These are phyloP conservation scores for Phaeotremella fagi DNA, from an alignment of 768 basidiomycete genomes.

Conservation along the genomic window DNA sequence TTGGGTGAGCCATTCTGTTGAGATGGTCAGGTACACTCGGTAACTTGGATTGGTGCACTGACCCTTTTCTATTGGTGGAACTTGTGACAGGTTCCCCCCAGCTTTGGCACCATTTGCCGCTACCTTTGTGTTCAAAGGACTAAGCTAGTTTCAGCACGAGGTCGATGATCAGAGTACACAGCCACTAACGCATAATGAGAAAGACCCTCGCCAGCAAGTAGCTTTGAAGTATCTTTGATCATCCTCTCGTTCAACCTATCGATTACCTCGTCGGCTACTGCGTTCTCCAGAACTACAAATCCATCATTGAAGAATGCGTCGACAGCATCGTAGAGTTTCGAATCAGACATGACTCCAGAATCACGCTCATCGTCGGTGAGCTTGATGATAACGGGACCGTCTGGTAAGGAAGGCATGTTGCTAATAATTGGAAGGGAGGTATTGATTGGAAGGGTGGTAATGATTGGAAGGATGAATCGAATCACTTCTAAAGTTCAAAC, in stretches of 20 bases:
- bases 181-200: constrained; percentile 7
- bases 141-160: background rate
- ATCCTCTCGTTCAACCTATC: constrained; percentile 13
- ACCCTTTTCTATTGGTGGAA: constrained; percentile 11
- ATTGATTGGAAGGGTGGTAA: no score
- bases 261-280: constrained; percentile 1
- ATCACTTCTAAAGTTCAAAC: no score
- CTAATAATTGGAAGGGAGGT: no score
- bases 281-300: constrained; percentile 11
- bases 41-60: background rate
- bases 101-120: constrained; percentile 5
- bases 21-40: background rate
- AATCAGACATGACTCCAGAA: constrained; percentile 4
- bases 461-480: no score
- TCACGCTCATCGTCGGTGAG: constrained; percentile 15
- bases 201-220: constrained; percentile 2
- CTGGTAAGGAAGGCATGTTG: background rate
- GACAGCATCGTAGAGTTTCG: constrained; percentile 8
- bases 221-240: constrained; percentile 7
- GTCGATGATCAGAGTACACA: background rate
- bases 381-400: constrained; percentile 4
- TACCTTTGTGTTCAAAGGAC: constrained; percentile 8
- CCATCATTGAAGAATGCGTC: constrained; percentile 9
- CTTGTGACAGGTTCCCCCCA: constrained; percentile 12
- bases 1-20: constrained; percentile 12